Evolutionary conservation across 257 asterid genomes (phyloP), one percentile per base, ranked within the genome.

Genomic region (Solanum corneliomulleri): DNA sequence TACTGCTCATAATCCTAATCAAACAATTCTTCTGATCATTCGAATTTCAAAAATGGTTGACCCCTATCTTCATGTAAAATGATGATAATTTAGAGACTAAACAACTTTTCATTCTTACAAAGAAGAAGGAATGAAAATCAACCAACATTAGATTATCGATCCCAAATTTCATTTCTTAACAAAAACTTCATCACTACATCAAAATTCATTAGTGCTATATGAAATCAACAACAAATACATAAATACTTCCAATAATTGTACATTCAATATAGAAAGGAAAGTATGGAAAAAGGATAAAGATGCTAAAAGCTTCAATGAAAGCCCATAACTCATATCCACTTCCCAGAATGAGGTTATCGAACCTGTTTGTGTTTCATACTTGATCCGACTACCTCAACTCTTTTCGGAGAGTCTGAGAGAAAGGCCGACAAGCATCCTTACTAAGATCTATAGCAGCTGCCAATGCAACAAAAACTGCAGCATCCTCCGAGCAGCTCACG

Each of bases 381-480:
- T 18, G 11, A 56, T 18, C 94, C 66, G 91, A 92, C 60, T 95
- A 98, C 83, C 98, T 92, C 90, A 96, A 85, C 74, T 97, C 99
- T 89, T 95, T 95, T 89, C 98, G 91, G 83, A 96, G 95, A 92
- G 91, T 97, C 27, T 90, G 91, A 11, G 97, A 93, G 62, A 97
- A 97, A 49, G 93, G 88, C 68, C 91, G 88, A 45, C 97, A 94
- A 77, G 99, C 99, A 76, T 97, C 99, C 94, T 95, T 90, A 87
- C 99, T 97, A 3, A 95, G 91, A 88, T 95, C 98, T 95, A 97
- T 88, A 2, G 99, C 99, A 7, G 98, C 99, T 1, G 99, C 97
- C 89, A 95, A 85, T 1, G 98, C 99, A 86, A 97, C 98, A 3
- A 95, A 97, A 5, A 92, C 97, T 4, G 99, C 99, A 2, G 98